phyloP scores from a whole-genome alignment of 2,329 filamentous ascomycete species.

The Xylariomycetidae sp. region DNA sequence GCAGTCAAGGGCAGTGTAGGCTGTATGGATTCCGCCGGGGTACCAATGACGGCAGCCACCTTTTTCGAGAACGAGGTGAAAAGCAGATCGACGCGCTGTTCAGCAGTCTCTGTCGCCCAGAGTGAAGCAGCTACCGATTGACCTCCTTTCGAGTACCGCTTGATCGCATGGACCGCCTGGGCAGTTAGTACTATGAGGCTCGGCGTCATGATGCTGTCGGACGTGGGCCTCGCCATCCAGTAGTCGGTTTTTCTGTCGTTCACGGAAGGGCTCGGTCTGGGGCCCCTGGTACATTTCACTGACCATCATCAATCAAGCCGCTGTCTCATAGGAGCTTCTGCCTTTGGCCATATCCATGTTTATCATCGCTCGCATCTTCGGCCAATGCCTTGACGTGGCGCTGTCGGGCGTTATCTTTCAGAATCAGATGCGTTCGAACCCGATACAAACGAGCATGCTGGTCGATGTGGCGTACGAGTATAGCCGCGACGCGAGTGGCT shows the following conservation, averaged over 20 bases:
- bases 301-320: background rate
- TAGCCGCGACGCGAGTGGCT: conserved; percentile 48
- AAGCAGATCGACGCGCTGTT: too few relatives aligned
- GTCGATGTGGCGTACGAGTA: conserved; percentile 35
- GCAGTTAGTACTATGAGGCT: background rate
- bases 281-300: background rate
- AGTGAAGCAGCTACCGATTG: too few relatives aligned
- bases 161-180: background rate
- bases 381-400: conserved; percentile 60
- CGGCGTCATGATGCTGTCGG: background rate
- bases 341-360: background rate
- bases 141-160: background rate
- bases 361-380: conserved; percentile 56
- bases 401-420: conserved; percentile 65
- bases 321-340: background rate
- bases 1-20: too few relatives aligned
- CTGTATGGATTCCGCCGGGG: too few relatives aligned
- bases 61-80: too few relatives aligned
- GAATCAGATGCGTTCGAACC: conserved; percentile 50
- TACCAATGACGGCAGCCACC: too few relatives aligned
- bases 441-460: conserved; percentile 41
- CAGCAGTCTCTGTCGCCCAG: too few relatives aligned
- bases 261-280: background rate
- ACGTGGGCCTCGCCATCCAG: background rate
- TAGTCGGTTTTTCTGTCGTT: background rate